These are phyloP conservation scores for Hansfordia pulvinata DNA, from an alignment of 2,329 filamentous ascomycete genomes.

Conservation along the genomic window DNA sequence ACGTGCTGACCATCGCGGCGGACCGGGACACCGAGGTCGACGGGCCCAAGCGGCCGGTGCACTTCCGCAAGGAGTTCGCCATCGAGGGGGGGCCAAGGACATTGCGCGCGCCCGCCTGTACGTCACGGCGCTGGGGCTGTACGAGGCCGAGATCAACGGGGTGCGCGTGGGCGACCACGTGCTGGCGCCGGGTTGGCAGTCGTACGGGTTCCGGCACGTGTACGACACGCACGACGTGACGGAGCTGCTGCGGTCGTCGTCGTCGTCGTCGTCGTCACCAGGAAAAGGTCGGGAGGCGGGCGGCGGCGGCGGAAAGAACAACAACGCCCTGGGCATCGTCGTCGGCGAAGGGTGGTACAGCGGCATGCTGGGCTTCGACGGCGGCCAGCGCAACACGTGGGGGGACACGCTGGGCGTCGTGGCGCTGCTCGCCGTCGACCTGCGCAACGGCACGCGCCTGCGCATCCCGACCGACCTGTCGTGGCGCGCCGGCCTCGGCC, in stretches of 20 bases:
- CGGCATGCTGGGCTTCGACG: slow-evolving; percentile 21
- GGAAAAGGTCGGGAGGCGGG: too few relatives aligned
- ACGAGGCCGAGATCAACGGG: slow-evolving; percentile 23
- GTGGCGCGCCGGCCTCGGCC: slow-evolving; percentile 11
- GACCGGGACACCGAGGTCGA: slow-evolving; percentile 13
- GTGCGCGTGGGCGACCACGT: slow-evolving; percentile 12
- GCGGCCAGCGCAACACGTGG: slow-evolving; percentile 14
- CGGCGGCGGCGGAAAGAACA: too few relatives aligned
- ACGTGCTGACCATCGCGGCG: slow-evolving; percentile 14
- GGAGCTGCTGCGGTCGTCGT: slow-evolving; percentile 15
- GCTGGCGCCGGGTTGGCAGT: slow-evolving; percentile 29
- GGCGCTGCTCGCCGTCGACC: slow-evolving; percentile 14
- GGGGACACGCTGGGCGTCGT: slow-evolving; percentile 17
- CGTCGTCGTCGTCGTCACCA: too few relatives aligned
- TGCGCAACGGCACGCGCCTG: slow-evolving; percentile 6
- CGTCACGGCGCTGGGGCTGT: slow-evolving; percentile 22
- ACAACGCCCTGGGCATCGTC: slow-evolving; percentile 28
- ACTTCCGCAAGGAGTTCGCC: slow-evolving; percentile 20
- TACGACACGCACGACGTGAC: slow-evolving; percentile 30
- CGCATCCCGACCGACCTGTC: slow-evolving; percentile 15
- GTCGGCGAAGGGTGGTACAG: slow-evolving; percentile 39
- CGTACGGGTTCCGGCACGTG: slow-evolving; percentile 25
- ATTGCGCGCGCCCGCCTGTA: slow-evolving; percentile 17
- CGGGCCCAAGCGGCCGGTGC: slow-evolving; percentile 14
- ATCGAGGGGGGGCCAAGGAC: background rate